phyloP scores from a whole-genome alignment of 192 early-diverging fungal species.

The Coemansia sp. region DNA sequence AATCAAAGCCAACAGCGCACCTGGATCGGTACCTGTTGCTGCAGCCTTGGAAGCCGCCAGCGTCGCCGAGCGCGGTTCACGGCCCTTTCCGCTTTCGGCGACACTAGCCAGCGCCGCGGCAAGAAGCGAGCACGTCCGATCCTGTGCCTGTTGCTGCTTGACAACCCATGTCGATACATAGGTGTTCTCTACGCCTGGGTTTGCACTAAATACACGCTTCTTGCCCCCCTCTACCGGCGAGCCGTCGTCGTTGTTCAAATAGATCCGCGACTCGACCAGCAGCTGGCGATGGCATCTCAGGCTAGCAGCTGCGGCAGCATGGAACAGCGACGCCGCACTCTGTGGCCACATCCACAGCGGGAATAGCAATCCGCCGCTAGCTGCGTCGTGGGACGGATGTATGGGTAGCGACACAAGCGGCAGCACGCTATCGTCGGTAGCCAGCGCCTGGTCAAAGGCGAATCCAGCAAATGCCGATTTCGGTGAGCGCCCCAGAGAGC shows the following conservation, averaged over 20 bases:
- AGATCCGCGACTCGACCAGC: constrained; percentile 2
- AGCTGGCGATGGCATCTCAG: constrained; percentile 5
- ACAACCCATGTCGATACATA: constrained; percentile 25
- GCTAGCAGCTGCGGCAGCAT: constrained; percentile 19
- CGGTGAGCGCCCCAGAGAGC: background rate
- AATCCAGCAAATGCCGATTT: constrained; percentile 24
- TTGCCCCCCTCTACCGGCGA: background rate
- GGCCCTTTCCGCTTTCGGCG: background rate
- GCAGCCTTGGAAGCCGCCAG: background rate
- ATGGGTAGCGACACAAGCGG: background rate
- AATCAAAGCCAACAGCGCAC: no score
- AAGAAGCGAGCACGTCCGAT: background rate
- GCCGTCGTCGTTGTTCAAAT: background rate
- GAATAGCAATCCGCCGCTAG: background rate
- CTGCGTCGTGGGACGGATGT: no score
- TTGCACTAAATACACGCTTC: constrained; percentile 17
- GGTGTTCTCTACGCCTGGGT: constrained; percentile 34
- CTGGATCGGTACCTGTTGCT: no score
- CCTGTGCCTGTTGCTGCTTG: background rate
- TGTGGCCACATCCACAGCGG: constrained; percentile 36
- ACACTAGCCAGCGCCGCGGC: constrained; percentile 8
- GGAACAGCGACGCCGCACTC: constrained; percentile 13
- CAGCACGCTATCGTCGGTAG: background rate
- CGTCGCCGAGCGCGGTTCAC: background rate
- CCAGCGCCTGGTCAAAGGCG: constrained; percentile 29